phyloP scores from a whole-genome alignment of 78 protist species.

The Polysphondylium violaceum region DNA sequence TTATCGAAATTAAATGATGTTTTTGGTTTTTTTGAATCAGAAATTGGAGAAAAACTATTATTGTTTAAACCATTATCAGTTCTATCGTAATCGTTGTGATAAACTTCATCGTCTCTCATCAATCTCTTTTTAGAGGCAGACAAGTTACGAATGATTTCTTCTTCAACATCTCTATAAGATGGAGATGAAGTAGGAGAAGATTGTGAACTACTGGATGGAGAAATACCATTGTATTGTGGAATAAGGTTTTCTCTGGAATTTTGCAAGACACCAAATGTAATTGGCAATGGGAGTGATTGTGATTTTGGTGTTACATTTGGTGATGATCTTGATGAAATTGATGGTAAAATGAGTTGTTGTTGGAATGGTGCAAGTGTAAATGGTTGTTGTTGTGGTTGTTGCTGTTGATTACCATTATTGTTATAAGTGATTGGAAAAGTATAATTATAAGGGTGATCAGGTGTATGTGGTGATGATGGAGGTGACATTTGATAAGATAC shows the following conservation, averaged over 20 bases:
- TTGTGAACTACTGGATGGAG: slow-evolving; percentile 9
- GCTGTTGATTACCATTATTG: not conserved
- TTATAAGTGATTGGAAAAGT: too few species aligned
- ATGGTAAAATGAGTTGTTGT: slow-evolving; percentile 16
- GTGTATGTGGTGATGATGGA: not conserved
- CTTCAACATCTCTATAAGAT: slow-evolving; percentile 29
- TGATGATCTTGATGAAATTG: not conserved
- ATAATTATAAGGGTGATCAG: not conserved
- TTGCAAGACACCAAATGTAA: not conserved
- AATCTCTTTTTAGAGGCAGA: slow-evolving; percentile 18
- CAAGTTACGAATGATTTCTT: slow-evolving; percentile 15
- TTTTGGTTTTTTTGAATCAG: not conserved
- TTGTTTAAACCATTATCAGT: not conserved
- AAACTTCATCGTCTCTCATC: not conserved
- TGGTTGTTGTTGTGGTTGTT: not conserved
- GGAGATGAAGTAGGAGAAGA: slow-evolving; percentile 42
- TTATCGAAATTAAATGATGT: not conserved
- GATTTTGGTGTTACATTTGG: not conserved
- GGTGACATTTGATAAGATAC: too few species aligned
- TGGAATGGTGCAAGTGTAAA: not conserved
- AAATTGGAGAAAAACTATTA: not conserved
- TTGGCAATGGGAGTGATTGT: not conserved
- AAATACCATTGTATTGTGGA: not conserved
- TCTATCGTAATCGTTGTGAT: not conserved
- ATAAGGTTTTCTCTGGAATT: not conserved